These are phyloP conservation scores for Daldinia loculata DNA, from an alignment of 495 filamentous ascomycete genomes.

Conservation along the genomic window DNA sequence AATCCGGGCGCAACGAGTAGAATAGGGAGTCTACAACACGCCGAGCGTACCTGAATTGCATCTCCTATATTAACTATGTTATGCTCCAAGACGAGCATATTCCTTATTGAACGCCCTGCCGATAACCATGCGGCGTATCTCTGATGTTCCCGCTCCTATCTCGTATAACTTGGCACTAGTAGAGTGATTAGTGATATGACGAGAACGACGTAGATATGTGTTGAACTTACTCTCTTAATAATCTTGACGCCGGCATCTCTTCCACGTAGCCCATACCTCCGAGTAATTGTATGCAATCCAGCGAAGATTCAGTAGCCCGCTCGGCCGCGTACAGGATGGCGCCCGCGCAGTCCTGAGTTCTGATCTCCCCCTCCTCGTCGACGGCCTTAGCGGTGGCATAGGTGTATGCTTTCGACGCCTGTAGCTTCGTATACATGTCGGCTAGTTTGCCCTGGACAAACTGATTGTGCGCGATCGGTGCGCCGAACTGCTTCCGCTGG, in stretches of 20 bases:
- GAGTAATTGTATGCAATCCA: slow-evolving; percentile 93
- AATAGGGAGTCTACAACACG: neutral
- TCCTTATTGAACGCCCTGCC: slow-evolving; percentile 94
- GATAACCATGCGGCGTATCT: slow-evolving; percentile 93
- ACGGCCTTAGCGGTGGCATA: slow-evolving; percentile 77
- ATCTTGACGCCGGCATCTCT: slow-evolving; percentile 87
- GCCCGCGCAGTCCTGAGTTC: slow-evolving; percentile 93
- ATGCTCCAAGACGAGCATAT: slow-evolving; percentile 62
- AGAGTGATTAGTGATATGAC: slow-evolving; percentile 22
- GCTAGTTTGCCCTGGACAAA: slow-evolving; percentile 92
- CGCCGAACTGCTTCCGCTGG: slow-evolving; percentile 85
- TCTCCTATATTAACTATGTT: slow-evolving; percentile 2
- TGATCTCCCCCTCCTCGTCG: slow-evolving; percentile 73
- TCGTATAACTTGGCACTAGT: slow-evolving; percentile 78
- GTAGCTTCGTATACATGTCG: slow-evolving; percentile 96
- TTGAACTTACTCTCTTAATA: slow-evolving; percentile 74
- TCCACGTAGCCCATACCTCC: slow-evolving; percentile 97
- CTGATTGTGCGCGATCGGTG: slow-evolving; percentile 91
- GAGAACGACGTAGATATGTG: neutral
- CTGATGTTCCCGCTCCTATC: slow-evolving; percentile 95
- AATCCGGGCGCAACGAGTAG: neutral
- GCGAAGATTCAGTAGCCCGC: slow-evolving; percentile 84
- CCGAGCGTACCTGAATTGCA: slow-evolving; percentile 34
- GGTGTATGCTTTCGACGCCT: slow-evolving; percentile 81
- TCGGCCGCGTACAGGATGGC: slow-evolving; percentile 95